These are phyloP conservation scores for Penicillium ucsense DNA, from an alignment of 495 filamentous ascomycete species.

Conservation along the genomic window DNA sequence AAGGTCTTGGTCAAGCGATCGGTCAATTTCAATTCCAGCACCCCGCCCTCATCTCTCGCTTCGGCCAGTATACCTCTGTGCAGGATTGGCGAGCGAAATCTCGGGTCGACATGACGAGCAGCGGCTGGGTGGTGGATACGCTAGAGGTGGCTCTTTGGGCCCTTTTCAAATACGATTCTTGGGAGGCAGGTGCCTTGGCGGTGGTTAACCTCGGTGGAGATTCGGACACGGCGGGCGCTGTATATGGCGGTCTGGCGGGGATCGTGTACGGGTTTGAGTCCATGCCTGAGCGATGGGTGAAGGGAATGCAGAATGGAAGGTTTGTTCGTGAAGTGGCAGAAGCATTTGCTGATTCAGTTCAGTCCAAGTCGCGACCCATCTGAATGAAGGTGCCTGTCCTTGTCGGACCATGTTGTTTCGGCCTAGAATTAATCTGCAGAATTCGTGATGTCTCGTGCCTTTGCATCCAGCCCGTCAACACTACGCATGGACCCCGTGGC, in stretches of 20 bases:
- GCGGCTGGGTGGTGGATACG: constrained; percentile 39
- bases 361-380: neutral
- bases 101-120: constrained; percentile 17
- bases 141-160: constrained; percentile 39
- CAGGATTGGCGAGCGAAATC: constrained; percentile 10
- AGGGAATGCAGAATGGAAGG: constrained; percentile 17
- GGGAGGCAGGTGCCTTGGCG: constrained; percentile 31
- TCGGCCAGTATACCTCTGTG: constrained; percentile 11
- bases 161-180: constrained; percentile 31
- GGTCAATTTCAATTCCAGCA: constrained; percentile 13
- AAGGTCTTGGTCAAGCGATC: constrained; percentile 8
- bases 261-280: constrained; percentile 32
- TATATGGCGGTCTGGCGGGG: constrained; percentile 40
- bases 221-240: constrained; percentile 41
- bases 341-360: constrained; percentile 6
- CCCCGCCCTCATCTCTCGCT: constrained; percentile 8
- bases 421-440: too few relatives aligned
- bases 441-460: too few relatives aligned
- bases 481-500: too few relatives aligned
- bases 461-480: too few relatives aligned
- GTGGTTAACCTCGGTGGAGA: constrained; percentile 41
- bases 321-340: constrained; percentile 27
- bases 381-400: too few relatives aligned
- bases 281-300: constrained; percentile 26
- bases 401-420: too few relatives aligned